Conservation (phyloP, 495 filamentous ascomycete genomes). For the Aspergillus kassunensis region DNA sequence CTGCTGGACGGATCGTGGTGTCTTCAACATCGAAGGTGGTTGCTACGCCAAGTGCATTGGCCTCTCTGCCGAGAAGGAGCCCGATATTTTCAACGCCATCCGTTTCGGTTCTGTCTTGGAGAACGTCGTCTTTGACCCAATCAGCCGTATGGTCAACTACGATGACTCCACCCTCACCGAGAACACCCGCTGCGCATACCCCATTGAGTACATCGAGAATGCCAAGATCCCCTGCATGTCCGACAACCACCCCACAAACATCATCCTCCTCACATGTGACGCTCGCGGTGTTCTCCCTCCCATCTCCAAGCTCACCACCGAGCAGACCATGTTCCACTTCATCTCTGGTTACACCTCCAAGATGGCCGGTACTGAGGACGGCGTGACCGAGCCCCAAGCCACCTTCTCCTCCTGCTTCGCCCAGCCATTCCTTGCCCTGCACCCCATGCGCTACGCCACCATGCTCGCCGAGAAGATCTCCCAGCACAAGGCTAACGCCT, state of each 20-base stretch:
- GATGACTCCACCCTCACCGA: slow-evolving; percentile 93
- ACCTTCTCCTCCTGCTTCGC: slow-evolving; percentile 99
- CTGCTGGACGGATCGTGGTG: slow-evolving; percentile 94
- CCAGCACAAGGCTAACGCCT: slow-evolving; percentile 91
- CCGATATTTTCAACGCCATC: slow-evolving; percentile 96
- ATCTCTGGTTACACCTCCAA: slow-evolving; percentile 99
- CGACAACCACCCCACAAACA: slow-evolving; percentile 87
- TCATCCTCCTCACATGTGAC: slow-evolving; percentile 96
- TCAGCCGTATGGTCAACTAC: slow-evolving; percentile 87
- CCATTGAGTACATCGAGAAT: slow-evolving; percentile 97
- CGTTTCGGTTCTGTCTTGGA: slow-evolving; percentile 95
- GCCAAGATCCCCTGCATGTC: slow-evolving; percentile 96
- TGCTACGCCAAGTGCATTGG: slow-evolving; percentile 99
- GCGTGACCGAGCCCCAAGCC: slow-evolving; percentile 92
- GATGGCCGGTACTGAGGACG: slow-evolving; percentile 99
- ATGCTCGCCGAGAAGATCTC: slow-evolving; percentile 99
- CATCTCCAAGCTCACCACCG: slow-evolving; percentile 92
- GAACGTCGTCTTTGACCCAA: slow-evolving; percentile 96
- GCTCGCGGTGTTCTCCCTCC: slow-evolving; percentile 95
- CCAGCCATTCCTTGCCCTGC: slow-evolving; percentile 96
- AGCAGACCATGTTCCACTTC: slow-evolving; percentile 99
- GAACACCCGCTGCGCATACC: slow-evolving; percentile 98
- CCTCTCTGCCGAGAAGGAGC: slow-evolving; percentile 97
- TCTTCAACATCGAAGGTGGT: slow-evolving; percentile 99
- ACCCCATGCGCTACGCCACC: slow-evolving; percentile 97